Base-by-base conservation (phyloP, 108 stramenopile genomes). In the Epithemia pelagica region DNA sequence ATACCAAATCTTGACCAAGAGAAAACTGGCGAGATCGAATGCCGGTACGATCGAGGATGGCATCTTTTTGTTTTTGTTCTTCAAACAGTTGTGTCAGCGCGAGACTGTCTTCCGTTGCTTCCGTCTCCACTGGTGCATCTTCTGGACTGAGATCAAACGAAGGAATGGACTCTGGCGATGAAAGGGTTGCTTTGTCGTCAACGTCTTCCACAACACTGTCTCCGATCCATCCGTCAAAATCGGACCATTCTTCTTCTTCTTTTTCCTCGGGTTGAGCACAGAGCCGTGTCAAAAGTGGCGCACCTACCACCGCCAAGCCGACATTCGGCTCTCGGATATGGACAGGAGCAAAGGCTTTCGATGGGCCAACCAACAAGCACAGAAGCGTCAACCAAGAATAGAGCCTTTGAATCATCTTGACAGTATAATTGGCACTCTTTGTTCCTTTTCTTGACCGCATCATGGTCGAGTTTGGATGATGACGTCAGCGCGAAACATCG, bases 1-100 rank as follows among this genome's bases (percentile, higher is more conserved):
- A 28, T 18, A 87, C 63, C 24, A 92, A 58, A 52, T 92, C 90
- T 30, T 69, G 46, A 0, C 90, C 90, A 22, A 92, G 55, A 0
- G 78, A 76, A 74, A 92, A 87, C 64, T 84, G 79, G 29, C 90
- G 65, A 10, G 54, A 26, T 27, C 23, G 52, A 54, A 30, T 37
- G 1, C 46, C 65, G 7, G 53, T 66, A 26, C 54, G 65, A 27
- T 61, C 61, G 15, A 29, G 59, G 3, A 59, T 28, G 3, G 59
- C 20, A 21, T 59, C 59, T 5, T 59, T 25, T 59, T 28, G 1
- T 25, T 28, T 30, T 59, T 59, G 59, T 59, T 59, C 28, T 59
- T 59, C 2, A 29, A 29, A 27, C 26, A 24, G 1, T 1, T 59
- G 20, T 59, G 8, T 30, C 29, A 29, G 3, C 1, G 27, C 59